A percentile compares a stretch with the other conserved stretches of the same genome.
Conservation (phyloP, 768 basidiomycete species). For the Suillus subalutaceus region DNA sequence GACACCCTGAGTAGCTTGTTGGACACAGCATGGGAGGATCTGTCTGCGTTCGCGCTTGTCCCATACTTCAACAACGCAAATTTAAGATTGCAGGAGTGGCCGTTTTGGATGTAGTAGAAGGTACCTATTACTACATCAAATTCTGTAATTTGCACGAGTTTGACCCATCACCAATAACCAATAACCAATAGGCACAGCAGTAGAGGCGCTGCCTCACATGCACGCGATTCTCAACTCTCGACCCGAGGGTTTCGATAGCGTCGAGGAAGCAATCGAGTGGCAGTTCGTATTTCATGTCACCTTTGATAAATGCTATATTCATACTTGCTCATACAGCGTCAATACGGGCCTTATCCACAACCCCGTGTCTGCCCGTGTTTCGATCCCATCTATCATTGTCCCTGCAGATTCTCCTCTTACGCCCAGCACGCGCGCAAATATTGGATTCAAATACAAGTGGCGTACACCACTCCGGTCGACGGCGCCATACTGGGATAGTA, state of each 20-base stretch:
- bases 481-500: conserved; percentile 89
- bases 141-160: conserved; percentile 1
- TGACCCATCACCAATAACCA: background rate
- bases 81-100: conserved; percentile 78
- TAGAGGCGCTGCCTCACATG: conserved; percentile 95
- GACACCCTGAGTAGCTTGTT: conserved; percentile 56
- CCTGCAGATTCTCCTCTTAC: conserved; percentile 43
- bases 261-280: conserved; percentile 92
- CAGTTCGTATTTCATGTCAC: conserved; percentile 64
- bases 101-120: conserved; percentile 90
- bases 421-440: conserved; percentile 30
- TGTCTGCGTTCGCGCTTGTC: conserved; percentile 74
- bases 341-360: conserved; percentile 84
- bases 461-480: conserved; percentile 82
- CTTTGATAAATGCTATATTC: background rate
- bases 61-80: conserved; percentile 63
- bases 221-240: conserved; percentile 81
- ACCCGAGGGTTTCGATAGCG: conserved; percentile 81
- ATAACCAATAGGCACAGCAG: conserved; percentile 87
- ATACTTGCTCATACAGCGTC: conserved; percentile 50
- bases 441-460: conserved; percentile 59
- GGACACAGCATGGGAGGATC: conserved; percentile 99
- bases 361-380: conserved; percentile 79
- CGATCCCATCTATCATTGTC: conserved; percentile 78
- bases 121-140: conserved; percentile 38